Evolutionary conservation across 2,329 filamentous ascomycete species (phyloP), one percentile per base, ranked within the genome.

Genomic region (Ophidiomyces ophidiicola): DNA sequence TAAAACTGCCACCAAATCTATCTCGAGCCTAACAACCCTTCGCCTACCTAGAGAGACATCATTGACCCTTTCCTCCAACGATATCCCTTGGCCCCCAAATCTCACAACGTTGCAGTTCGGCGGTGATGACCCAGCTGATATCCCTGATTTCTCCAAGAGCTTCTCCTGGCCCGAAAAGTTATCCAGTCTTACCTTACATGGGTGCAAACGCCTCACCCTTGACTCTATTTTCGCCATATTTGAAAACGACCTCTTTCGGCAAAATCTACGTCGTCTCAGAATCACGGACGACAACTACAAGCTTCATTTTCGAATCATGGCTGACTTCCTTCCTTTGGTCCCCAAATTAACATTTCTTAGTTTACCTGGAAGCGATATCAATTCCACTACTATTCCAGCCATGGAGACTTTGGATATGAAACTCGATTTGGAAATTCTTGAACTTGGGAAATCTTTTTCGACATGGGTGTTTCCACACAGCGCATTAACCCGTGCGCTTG

Each of bases 1-100:
- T 10, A 67, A 71, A 45, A 66, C 66, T 33, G 65, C 70, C 0
- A 53, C 75, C 5, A 58, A 58, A n/a, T 54, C 62, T 19, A 60
- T 78, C 14, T 25, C 49, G 2, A 54, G 58, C 5, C 58, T 78
- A 4, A 51, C 51, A 4, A 54, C 56, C 2, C 58, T 78, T 6
- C 60, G 58, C 33, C 59, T 73, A 11, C 69, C 68, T 1, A 14
- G 19, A 35, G 31, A n/a, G 17, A 41, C 41, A 24, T 28, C 21
- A 12, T 38, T 44, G 14, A 34, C 15, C 14, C 26, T 30, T 12
- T 11, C 28, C n/a, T 36, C 25, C 19, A 41, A 32, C 23, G 7
- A 41, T 7, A 34, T 44, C n/a, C 39, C 44, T 12, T 59, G 56
- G 56, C 55, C 57, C 2, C 47, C 51, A 6, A 48, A 42, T 11